These are phyloP conservation scores for Calocybe indica DNA, from an alignment of 768 basidiomycete genomes.

Conservation along the genomic window DNA sequence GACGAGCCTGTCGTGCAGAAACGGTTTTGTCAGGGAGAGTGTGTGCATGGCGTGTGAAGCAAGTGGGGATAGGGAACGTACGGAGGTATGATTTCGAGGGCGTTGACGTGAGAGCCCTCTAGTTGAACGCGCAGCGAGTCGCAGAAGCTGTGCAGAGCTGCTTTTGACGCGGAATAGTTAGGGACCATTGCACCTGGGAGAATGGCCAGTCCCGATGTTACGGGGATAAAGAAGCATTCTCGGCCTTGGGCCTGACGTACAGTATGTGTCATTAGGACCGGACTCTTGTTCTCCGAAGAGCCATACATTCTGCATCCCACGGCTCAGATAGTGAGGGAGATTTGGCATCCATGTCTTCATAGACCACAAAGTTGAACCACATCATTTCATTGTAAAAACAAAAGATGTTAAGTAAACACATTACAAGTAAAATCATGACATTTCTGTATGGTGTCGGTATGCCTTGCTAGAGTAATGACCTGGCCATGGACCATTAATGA, in stretches of 20 bases:
- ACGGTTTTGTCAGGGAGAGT: neutral
- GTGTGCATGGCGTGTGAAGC: neutral
- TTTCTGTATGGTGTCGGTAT: no score
- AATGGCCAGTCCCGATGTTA: constrained; percentile 48
- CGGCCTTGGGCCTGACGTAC: constrained; percentile 34
- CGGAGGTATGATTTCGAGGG: constrained; percentile 56
- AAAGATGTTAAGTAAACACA: no score
- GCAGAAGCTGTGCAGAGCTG: constrained; percentile 48
- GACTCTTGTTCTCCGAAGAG: no score
- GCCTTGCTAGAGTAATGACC: no score
- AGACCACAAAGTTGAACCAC: no score
- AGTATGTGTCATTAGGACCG: neutral
- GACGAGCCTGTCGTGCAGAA: constrained; percentile 34
- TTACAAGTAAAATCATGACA: no score
- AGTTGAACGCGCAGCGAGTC: constrained; percentile 43
- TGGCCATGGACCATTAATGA: no score
- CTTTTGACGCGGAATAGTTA: constrained; percentile 54
- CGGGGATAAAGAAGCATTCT: constrained; percentile 41
- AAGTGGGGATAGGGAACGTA: constrained; percentile 20
- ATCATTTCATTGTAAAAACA: no score
- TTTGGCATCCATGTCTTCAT: no score
- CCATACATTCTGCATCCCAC: no score
- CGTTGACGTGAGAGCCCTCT: constrained; percentile 41
- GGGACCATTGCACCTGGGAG: constrained; percentile 33
- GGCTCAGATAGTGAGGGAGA: no score